These are phyloP conservation scores for Austroboletus festivus DNA, from an alignment of 768 basidiomycete genomes.

Conservation along the genomic window DNA sequence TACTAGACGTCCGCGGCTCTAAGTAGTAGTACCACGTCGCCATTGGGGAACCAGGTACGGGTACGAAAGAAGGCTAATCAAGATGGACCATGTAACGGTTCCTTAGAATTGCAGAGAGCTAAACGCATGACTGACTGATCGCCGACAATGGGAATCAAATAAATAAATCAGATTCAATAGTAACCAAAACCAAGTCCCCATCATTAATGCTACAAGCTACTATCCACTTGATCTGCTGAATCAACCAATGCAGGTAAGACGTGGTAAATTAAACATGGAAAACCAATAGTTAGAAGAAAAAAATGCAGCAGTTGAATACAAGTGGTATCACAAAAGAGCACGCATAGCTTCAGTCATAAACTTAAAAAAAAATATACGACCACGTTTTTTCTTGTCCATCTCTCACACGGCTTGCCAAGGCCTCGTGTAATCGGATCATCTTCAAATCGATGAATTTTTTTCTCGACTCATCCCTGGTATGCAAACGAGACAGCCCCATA, in stretches of 20 bases:
- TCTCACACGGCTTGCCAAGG: not conserved
- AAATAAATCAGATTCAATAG: too few relatives aligned
- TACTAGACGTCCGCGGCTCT: too few relatives aligned
- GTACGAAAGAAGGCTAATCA: too few relatives aligned
- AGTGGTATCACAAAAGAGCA: not conserved
- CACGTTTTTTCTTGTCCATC: not conserved
- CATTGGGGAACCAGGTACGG: too few relatives aligned
- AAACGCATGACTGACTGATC: too few relatives aligned
- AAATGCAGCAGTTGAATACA: not conserved
- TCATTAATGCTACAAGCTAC: not conserved
- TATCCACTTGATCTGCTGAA: not conserved
- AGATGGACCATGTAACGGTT: too few relatives aligned
- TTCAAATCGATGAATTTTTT: not conserved
- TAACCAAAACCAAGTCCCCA: too few relatives aligned
- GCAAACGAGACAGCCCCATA: slow-evolving; percentile 95
- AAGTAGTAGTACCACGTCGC: too few relatives aligned
- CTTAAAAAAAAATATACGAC: not conserved
- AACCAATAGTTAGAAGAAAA: not conserved
- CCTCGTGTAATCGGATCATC: not conserved
- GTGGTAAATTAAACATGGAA: not conserved
- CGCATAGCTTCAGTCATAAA: not conserved
- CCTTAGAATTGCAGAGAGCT: too few relatives aligned
- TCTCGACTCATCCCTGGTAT: slow-evolving; percentile 65
- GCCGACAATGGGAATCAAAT: too few relatives aligned
- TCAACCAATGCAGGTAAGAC: not conserved